Base-by-base conservation (phyloP, 2,329 filamentous ascomycete genomes). In the Myriangium duriaei region DNA sequence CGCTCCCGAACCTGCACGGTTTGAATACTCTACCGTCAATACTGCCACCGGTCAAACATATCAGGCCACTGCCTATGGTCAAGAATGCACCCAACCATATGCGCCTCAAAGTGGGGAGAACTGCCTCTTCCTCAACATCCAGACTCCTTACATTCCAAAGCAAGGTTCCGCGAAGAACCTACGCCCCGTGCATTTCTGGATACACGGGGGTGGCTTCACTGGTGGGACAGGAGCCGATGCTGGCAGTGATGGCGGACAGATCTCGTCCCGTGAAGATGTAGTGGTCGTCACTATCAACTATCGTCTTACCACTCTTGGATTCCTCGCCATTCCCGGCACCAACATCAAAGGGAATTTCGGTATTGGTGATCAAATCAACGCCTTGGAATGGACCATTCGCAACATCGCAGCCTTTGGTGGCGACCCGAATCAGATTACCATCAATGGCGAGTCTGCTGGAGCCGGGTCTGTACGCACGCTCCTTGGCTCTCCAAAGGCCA, bases 271-370 rank as follows among this genome's bases (percentile, higher is more conserved):
- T 34, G 71, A 71, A 14, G 72, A 76, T 43, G 63, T 76, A 12
- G 69, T 78, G 0, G 63, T 74, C 3, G 73, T 78, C 4, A 55
- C 56, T 5, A 70, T 76, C 57, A 76, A 77, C 55, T 77, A 77
- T 51, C 68, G 74, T 6, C 55, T 76, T 3, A 64, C 62, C 0
- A 73, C 69, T 0, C 59, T 77, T 1, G 74, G 74, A 0, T 77
- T 74, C 47, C 55, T 77, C 0, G 72, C 72, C 1, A 59, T 75
- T 5, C 62, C 67, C 4, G 66, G 72, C 30, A 73, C 72, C 3
- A 53, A 61, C 4, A 63, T 68, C 33, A 72, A 68, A 24, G 72
- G 68, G 1, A 72, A 72, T 44, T 71, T 60, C 44, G 68, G 68
- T 2, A 63, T 72, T 33, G 61, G 57, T 5, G 69, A 73, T 42